Evolutionary conservation across 2,329 filamentous ascomycete species (phyloP).

Genomic region (Magnaporthiopsis rhizophila): DNA sequence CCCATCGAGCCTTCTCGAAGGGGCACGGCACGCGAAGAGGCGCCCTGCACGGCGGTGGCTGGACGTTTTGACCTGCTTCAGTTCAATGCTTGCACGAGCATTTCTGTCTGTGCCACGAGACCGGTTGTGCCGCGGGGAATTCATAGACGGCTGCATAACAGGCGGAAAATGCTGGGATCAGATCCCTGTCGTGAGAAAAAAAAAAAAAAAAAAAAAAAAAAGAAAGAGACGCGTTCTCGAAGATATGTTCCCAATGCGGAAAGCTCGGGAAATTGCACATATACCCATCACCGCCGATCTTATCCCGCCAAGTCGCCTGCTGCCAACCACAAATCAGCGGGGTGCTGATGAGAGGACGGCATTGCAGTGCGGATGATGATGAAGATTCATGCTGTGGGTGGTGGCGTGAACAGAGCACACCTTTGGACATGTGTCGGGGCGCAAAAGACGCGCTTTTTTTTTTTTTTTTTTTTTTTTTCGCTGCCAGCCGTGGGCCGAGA

Average conservation of each 20-base stretch:
- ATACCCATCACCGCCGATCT: background rate
- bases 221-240: too few species aligned
- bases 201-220: too few species aligned
- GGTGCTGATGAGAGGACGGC: background rate
- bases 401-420: background rate
- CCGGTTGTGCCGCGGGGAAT: too few species aligned
- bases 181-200: too few species aligned
- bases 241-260: background rate
- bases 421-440: background rate
- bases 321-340: background rate
- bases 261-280: background rate
- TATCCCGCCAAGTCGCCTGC: background rate
- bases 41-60: background rate
- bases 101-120: background rate
- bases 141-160: too few species aligned
- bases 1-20: too few species aligned
- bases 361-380: background rate
- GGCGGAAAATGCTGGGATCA: too few species aligned
- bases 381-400: background rate
- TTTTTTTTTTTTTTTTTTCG: too few species aligned
- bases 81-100: background rate
- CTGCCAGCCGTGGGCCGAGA: background rate
- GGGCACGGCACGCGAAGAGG: background rate
- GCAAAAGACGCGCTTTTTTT: background rate
- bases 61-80: background rate